Percentiles rank a stretch among this genome's conserved stretches.
Conservation (phyloP, 768 basidiomycete species). For the Pleurotus cornucopiae region DNA sequence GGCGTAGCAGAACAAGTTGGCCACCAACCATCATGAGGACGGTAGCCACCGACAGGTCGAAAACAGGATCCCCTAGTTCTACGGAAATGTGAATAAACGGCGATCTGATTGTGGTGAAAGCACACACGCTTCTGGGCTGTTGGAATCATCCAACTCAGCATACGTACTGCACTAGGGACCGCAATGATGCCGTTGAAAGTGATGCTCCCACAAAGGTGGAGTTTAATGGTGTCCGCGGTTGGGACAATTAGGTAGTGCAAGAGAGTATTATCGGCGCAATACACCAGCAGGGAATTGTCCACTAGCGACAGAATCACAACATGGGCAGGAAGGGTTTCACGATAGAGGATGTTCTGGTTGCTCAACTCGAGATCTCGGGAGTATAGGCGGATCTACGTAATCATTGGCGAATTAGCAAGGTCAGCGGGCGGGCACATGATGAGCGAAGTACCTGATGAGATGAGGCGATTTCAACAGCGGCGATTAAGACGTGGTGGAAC, state of each 20-base stretch:
- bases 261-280: constrained; percentile 91
- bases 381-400: constrained; percentile 78
- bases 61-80: constrained; percentile 93
- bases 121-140: constrained; percentile 83
- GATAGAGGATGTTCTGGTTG: constrained; percentile 78
- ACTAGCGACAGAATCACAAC: constrained; percentile 88
- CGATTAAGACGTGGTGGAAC: constrained; percentile 95
- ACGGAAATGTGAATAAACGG: constrained; percentile 9
- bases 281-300: constrained; percentile 92
- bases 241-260: constrained; percentile 90
- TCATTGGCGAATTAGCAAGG: constrained; percentile 3
- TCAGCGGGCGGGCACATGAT: background rate
- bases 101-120: background rate
- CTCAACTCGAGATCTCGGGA: constrained; percentile 88
- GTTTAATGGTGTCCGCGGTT: constrained; percentile 73
- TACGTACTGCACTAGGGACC: constrained; percentile 77
- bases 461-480: constrained; percentile 78
- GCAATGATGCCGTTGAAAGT: constrained; percentile 88
- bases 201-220: constrained; percentile 93
- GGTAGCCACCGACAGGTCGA: constrained; percentile 90
- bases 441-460: constrained; percentile 60
- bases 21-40: constrained; percentile 95
- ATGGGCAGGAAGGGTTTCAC: constrained; percentile 69
- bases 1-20: constrained; percentile 82
- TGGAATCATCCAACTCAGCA: constrained; percentile 97